phyloP scores from a whole-genome alignment of 768 basidiomycete genomes.

The Termitomyces sp. region DNA sequence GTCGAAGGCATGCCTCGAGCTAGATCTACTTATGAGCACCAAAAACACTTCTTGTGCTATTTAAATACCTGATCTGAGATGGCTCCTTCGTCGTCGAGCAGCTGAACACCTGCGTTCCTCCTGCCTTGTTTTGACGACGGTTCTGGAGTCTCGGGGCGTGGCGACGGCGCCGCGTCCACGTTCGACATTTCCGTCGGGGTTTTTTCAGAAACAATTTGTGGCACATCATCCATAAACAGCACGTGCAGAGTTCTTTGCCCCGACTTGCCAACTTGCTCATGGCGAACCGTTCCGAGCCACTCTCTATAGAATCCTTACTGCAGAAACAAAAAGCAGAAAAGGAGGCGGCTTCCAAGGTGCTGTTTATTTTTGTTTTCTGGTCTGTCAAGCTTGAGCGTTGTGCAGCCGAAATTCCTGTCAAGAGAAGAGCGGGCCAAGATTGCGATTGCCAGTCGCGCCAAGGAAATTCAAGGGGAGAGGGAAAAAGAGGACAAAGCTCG shows the following conservation, averaged over 20 bases:
- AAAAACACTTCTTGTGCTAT: not conserved
- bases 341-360: constrained; percentile 87
- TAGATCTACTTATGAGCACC: constrained; percentile 19
- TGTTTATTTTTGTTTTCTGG: not conserved
- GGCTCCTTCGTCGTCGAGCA: constrained; percentile 66
- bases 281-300: constrained; percentile 52
- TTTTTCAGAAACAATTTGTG: no score
- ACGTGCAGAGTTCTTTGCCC: not conserved
- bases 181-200: constrained; percentile 1
- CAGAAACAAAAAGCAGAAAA: constrained; percentile 85
- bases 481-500: constrained; percentile 57
- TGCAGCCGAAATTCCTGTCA: constrained; percentile 87
- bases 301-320: constrained; percentile 85
- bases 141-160: constrained; percentile 57
- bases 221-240: not conserved
- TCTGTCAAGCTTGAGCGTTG: not conserved
- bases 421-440: constrained; percentile 88
- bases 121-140: constrained; percentile 55
- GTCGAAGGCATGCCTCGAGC: constrained; percentile 66
- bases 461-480: constrained; percentile 74
- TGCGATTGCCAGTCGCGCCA: constrained; percentile 80
- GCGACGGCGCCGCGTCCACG: constrained; percentile 32
- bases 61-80: constrained; percentile 54
- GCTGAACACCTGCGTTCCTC: constrained; percentile 45
- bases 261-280: constrained; percentile 1